Evolutionary conservation across 2,329 filamentous ascomycete species (phyloP), one percentile per base, ranked within the genome.

Genomic region (Truncatella angustata): DNA sequence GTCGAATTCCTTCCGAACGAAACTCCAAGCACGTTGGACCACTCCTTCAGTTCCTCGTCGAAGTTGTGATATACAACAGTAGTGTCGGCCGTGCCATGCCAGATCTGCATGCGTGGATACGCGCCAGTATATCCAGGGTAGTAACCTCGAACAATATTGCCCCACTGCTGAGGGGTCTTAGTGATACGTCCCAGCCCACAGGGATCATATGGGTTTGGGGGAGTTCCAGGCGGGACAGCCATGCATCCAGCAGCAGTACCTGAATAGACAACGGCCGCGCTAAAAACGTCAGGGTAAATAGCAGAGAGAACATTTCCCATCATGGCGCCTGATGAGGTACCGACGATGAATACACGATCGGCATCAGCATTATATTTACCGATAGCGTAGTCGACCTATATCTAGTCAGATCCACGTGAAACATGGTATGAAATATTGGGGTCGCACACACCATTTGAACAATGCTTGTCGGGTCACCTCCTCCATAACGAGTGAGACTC

Each of bases 71-170:
- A 57, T 12, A 53, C 55, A 10, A 71, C 64, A 6, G 66, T 55
- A 2, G 51, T 56, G 49, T 73, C 70, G n/a, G 54, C 59, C 11
- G 61, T 62, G 14, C 70, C 70, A 40, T 72, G 70, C 54, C 59
- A 70, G 10, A 66, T 67, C 53, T 63, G 59, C 60, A 73, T 60
- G 26, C 64, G 60, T 1, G 70, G 68, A 20, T 67, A 64, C 4
- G 54, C 49, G n/a, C 69, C 70, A 2, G 24, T 62, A 48, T 68
- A 73, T 2, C 65, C 65, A 3, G 69, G 66, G 53, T 69, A 70
- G 50, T 65, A 65, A n/a, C 62, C 62, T 20, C 60, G 61, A 18
- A 63, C 70, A 21, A 64, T 58, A 1, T 57, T 52, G 5, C 58
- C 68, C 69, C 69, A 71, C 37, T 70, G 21, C 16, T 50, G 45